phyloP scores from a whole-genome alignment of 2,329 filamentous ascomycete genomes.

The Microsporum ferrugineum region DNA sequence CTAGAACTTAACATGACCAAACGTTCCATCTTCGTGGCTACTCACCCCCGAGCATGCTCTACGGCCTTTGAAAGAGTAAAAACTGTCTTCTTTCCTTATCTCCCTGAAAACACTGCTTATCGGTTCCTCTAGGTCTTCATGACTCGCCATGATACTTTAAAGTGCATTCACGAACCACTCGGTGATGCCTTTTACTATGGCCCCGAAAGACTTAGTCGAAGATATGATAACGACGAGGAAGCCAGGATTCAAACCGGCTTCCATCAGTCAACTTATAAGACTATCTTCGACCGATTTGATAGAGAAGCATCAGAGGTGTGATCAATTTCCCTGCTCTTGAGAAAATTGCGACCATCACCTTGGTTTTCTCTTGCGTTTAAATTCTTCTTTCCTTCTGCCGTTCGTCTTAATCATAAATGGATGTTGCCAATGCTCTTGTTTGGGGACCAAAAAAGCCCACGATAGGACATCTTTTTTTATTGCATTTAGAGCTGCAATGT shows the following conservation, averaged over 20 bases:
- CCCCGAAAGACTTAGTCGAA: conserved; percentile 68
- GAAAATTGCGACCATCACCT: conserved; percentile 10
- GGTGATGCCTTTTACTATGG: conserved; percentile 95
- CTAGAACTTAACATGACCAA: neutral
- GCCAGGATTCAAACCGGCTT: conserved; percentile 35
- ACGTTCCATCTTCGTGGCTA: conserved; percentile 73
- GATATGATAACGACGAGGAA: conserved; percentile 61
- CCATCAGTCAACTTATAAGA: conserved; percentile 37
- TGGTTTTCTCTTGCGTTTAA: conserved; percentile 17
- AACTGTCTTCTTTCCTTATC: neutral
- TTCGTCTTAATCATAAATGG: neutral
- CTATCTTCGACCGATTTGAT: conserved; percentile 66
- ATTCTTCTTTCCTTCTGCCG: neutral
- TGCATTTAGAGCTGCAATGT: neutral
- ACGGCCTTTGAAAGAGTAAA: conserved; percentile 89
- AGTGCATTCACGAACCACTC: conserved; percentile 89
- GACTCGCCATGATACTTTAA: conserved; percentile 71
- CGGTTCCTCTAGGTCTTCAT: conserved; percentile 65
- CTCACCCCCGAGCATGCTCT: conserved; percentile 88
- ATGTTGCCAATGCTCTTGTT: neutral
- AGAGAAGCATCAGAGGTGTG: conserved; percentile 62
- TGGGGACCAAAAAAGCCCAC: neutral
- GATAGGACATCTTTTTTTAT: neutral
- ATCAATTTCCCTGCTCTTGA: conserved; percentile 24
- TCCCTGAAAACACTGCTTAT: neutral